phyloP scores from a whole-genome alignment of 345 rosid species.

The Melastoma malabathricum region DNA sequence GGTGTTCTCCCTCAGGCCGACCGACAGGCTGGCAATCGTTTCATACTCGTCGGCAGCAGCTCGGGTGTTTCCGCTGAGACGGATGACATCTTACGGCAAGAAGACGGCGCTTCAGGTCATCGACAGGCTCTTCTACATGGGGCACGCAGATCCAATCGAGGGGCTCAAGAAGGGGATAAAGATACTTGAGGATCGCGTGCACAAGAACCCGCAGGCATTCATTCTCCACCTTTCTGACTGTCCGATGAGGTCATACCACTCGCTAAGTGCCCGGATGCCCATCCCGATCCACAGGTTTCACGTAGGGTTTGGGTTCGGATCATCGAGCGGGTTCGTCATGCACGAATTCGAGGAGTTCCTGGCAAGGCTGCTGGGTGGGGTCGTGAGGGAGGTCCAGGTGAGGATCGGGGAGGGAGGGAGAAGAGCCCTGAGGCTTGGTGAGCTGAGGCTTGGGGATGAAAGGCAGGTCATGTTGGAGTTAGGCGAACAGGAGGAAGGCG shows the following conservation, averaged over 20 bases:
- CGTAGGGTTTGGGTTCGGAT: conserved; percentile 60
- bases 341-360: conserved; percentile 72
- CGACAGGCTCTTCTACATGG: conserved; percentile 69
- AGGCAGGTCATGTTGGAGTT: conserved; percentile 43
- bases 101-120: conserved; percentile 63
- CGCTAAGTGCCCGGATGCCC: conserved; percentile 28
- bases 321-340: conserved; percentile 60
- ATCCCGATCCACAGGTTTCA: conserved; percentile 60
- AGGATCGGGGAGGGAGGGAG: conserved; percentile 52
- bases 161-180: conserved; percentile 70
- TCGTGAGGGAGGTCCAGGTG: conserved; percentile 48
- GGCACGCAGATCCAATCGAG: conserved; percentile 63
- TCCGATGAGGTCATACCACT: conserved; percentile 43
- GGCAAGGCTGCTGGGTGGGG: conserved; percentile 41
- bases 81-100: conserved; percentile 78
- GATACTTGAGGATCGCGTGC: conserved; percentile 64
- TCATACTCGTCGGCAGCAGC: conserved; percentile 71
- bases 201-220: conserved; percentile 52
- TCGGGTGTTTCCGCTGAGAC: conserved; percentile 65
- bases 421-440: conserved; percentile 39
- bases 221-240: conserved; percentile 59
- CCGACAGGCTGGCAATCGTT: conserved; percentile 69
- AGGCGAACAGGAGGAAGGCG: conserved; percentile 23
- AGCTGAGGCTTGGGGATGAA: conserved; percentile 56
- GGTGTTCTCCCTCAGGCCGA: conserved; percentile 56